Base-by-base conservation (phyloP, 805 yeast species). In the Candida rishiriensis region DNA sequence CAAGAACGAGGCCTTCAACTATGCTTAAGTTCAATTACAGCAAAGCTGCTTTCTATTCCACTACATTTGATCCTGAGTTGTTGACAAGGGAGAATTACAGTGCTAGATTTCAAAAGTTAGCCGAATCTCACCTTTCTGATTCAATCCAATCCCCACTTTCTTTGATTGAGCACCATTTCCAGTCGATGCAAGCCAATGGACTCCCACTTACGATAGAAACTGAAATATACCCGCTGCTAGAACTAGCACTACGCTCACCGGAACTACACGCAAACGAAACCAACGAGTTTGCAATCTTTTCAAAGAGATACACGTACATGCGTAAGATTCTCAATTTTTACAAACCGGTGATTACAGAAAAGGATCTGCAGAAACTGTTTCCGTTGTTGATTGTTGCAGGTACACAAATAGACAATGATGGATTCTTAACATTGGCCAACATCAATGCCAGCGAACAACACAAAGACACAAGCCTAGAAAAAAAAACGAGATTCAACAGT, bases 151-250 rank as follows among this genome's bases (percentile, higher is more conserved):
- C 46, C 29, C 59, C 66, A 10, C 38, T 62, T 9, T 10, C 36
- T 11, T 17, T 13, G 1, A 29, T 63, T 10, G 49, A 57, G 28
- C 18, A 49, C 28, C 63, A 61, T 47, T 49, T 55, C n/a, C 43
- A 51, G 31, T 44, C 55, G n/a, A 62, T 59, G 59, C 60, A 56
- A 44, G 55, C 59, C 10, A 53, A 53, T 38, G 68, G 68, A 0
- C 36, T 54, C 10, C 52, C 55, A 4, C 43, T 64, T 13, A 46
- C 57, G 3, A 36, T 51, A 2, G 40, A 51, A 11, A 30, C 17
- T 31, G 56, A 57, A 5, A 35, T 64, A 8, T 47, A 47, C 26
- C 36, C 51, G 12, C 55, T 46, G 28, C 43, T 58, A 18, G 53
- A 54, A 36, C 38, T 54, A 1, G 44, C 56, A 1, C 38, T 60